Percentiles rank a stretch among this genome's conserved stretches.
Conservation (phyloP, 2,329 filamentous ascomycete genomes). For the Diaporthe sp. region DNA sequence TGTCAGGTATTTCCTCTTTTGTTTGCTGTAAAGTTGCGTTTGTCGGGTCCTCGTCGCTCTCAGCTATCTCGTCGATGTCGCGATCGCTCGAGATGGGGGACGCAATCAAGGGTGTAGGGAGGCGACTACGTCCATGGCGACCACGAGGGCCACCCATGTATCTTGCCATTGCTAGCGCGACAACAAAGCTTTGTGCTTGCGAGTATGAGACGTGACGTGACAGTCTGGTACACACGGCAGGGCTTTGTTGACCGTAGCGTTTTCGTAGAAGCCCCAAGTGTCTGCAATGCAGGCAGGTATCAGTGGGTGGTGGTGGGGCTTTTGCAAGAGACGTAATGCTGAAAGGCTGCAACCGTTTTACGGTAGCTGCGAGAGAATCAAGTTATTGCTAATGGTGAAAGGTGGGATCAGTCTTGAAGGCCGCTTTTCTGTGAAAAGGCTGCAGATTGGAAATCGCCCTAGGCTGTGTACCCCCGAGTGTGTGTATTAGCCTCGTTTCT, state of each 20-base stretch:
- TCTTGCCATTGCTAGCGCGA: slow-evolving; percentile 4
- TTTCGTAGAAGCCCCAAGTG: not conserved
- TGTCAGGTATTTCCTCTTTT: not conserved
- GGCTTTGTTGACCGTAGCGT: not conserved
- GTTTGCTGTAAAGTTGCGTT: not conserved
- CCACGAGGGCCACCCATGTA: slow-evolving; percentile 31
- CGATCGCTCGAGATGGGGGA: not conserved
- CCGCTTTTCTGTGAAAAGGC: not conserved
- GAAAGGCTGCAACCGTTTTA: not conserved
- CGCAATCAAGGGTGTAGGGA: not conserved
- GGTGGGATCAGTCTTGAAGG: not conserved
- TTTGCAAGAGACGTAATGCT: not conserved
- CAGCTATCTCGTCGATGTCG: too few species aligned
- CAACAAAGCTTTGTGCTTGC: not conserved
- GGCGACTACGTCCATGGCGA: not conserved
- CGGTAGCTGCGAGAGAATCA: not conserved
- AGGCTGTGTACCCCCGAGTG: not conserved
- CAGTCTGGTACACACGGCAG: not conserved
- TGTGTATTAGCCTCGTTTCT: not conserved
- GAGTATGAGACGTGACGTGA: not conserved
- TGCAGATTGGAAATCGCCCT: not conserved
- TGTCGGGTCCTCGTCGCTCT: not conserved
- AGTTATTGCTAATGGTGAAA: not conserved
- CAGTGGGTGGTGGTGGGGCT: not conserved
- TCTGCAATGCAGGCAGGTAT: too few species aligned